Percentiles rank a stretch among this genome's conserved stretches.
phyloP scores from a whole-genome alignment of 257 asterid species.

The Knoxia roxburghii region DNA sequence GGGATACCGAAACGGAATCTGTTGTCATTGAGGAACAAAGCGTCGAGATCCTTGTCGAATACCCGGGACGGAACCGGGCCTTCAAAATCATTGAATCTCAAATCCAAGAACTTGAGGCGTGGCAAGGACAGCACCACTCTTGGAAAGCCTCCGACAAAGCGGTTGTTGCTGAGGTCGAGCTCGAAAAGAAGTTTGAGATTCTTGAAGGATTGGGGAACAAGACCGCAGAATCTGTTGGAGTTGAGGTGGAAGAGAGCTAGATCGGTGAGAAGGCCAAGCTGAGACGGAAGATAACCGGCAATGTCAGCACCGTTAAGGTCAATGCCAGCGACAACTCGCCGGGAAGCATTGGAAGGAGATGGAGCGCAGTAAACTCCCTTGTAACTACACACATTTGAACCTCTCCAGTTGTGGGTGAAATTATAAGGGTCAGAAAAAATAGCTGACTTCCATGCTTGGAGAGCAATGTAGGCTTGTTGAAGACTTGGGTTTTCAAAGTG shows the following conservation, averaged over 20 bases:
- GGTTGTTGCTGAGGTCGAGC: constrained; percentile 64
- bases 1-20: constrained; percentile 59
- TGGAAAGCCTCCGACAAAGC: constrained; percentile 69
- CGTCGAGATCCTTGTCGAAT: constrained; percentile 54
- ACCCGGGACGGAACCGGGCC: constrained; percentile 46
- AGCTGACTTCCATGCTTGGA: constrained; percentile 63
- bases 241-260: constrained; percentile 63
- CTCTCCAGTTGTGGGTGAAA: constrained; percentile 57
- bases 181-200: constrained; percentile 42
- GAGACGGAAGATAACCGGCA: constrained; percentile 61
- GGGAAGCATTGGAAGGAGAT: constrained; percentile 32
- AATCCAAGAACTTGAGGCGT: constrained; percentile 47
- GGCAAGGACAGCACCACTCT: constrained; percentile 48
- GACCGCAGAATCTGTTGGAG: constrained; percentile 67
- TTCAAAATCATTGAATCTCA: constrained; percentile 68
- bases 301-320: constrained; percentile 75
- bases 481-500: constrained; percentile 50
- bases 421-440: constrained; percentile 67
- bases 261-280: constrained; percentile 57
- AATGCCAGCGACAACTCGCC: constrained; percentile 58
- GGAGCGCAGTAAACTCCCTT: constrained; percentile 51
- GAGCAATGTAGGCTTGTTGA: constrained; percentile 51
- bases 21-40: constrained; percentile 60
- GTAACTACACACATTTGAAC: constrained; percentile 55
- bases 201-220: constrained; percentile 39